Conservation (phyloP, 805 yeast species). For the Nakazawaea siamensis region DNA sequence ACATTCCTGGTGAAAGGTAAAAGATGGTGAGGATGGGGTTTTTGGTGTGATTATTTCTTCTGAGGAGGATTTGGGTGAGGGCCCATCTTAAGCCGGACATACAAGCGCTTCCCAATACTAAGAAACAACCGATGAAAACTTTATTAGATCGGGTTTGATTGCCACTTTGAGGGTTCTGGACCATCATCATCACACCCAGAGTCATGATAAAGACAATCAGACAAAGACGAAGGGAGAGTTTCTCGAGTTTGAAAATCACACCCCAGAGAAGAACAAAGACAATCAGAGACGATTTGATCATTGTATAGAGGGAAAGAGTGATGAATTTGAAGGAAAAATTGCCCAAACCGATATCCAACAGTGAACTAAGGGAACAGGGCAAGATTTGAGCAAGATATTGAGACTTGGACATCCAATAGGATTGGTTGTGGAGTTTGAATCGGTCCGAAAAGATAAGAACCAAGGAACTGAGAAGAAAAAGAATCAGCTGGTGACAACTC, state of each 20-base stretch:
- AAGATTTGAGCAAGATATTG: constrained; percentile 48
- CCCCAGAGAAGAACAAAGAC: constrained; percentile 89
- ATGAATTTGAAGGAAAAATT: constrained; percentile 76
- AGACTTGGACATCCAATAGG: constrained; percentile 21
- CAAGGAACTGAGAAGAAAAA: constrained; percentile 43
- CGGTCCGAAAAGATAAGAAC: constrained; percentile 38
- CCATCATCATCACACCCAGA: constrained; percentile 83
- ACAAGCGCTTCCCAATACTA: constrained; percentile 72
- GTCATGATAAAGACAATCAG: constrained; percentile 75
- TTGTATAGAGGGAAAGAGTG: constrained; percentile 79
- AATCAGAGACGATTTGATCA: constrained; percentile 83
- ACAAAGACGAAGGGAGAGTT: constrained; percentile 56
- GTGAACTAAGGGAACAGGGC: constrained; percentile 83
- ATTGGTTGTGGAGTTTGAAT: constrained; percentile 31
- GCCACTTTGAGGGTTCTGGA: constrained; percentile 29
- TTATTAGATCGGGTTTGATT: constrained; percentile 12
- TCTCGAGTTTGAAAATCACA: constrained; percentile 70
- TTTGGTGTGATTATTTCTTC: constrained; percentile 45
- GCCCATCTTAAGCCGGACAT: constrained; percentile 95
- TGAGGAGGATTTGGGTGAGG: constrained; percentile 75
- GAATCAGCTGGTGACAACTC: constrained; percentile 71
- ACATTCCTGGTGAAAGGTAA: constrained; percentile 82
- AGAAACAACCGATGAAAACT: constrained; percentile 49
- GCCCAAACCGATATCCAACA: constrained; percentile 91
- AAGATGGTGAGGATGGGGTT: constrained; percentile 82